Percentiles rank a stretch among this genome's conserved stretches.
These are phyloP conservation scores for Eucalyptus albens DNA, from an alignment of 345 rosid species.

Conservation along the genomic window DNA sequence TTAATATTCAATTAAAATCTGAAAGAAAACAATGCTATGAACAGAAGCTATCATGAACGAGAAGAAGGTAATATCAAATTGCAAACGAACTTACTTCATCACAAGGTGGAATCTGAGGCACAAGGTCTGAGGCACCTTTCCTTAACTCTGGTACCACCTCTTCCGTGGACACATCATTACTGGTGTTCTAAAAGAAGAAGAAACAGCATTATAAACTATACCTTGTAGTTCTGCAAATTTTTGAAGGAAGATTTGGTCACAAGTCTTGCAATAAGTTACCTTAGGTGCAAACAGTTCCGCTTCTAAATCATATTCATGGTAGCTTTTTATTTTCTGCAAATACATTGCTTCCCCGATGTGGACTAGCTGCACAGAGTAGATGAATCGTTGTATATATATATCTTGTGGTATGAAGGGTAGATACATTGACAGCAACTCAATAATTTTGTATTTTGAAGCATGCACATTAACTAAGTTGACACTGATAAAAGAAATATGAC, in stretches of 20 bases:
- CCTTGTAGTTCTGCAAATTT: neutral
- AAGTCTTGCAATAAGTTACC: slow-evolving; percentile 18
- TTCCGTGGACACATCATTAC: slow-evolving; percentile 17
- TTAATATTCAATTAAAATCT: neutral
- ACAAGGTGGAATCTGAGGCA: slow-evolving; percentile 3
- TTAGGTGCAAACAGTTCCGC: slow-evolving; percentile 29
- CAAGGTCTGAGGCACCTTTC: slow-evolving; percentile 9
- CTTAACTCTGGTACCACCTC: slow-evolving; percentile 6
- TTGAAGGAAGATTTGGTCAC: neutral
- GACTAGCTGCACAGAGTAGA: slow-evolving; percentile 40
- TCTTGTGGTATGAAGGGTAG: neutral
- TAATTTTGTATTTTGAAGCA: neutral
- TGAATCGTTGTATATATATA: neutral
- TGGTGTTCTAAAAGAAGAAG: neutral
- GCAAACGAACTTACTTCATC: slow-evolving; percentile 11
- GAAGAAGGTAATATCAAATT: neutral
- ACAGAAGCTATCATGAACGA: neutral
- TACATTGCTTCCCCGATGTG: slow-evolving; percentile 44
- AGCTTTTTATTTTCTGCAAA: slow-evolving; percentile 33
- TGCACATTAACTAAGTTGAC: neutral
- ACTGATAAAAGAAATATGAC: neutral
- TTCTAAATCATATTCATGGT: slow-evolving; percentile 38
- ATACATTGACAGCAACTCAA: neutral
- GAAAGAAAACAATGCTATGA: neutral
- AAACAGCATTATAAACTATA: neutral